Evolutionary conservation across 163 green algal genomes (phyloP), one percentile per base, ranked within the genome.

Genomic region (Prototheca wickerhamii): DNA sequence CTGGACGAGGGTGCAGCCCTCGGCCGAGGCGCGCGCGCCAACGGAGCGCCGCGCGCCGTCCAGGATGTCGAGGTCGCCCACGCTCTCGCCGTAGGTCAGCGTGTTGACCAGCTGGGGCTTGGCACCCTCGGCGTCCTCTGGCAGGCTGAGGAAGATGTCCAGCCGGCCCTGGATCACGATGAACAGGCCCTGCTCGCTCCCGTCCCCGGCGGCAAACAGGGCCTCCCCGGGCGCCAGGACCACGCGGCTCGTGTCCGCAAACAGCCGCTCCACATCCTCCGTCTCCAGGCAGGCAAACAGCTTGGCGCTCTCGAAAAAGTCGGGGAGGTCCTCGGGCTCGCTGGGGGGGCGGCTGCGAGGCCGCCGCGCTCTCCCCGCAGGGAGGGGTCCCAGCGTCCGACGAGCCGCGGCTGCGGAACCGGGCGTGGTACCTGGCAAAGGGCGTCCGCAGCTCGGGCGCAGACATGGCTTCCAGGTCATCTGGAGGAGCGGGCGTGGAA

Each of bases 231-330:
- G 72, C 20, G 42, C 37, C 21, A 89, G 62, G 3, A 37, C 34
- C 30, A 87, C 68, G 63, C 78, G 73, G 57, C 71, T 33, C 4
- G 82, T 79, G n/a, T 62, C 64, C 32, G 80, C 63, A 49, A 86
- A 87, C 62, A 92, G 80, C 65, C 84, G 75, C 63, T 74, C 61
- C 6, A 78, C 83, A 61, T 89, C 81, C 60, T 85, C 73, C 55
- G 89, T 69, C 55, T 92, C 85, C 65, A 92, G 70, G 58, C 80
- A 86, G 3, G 81, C 75, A 65, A 92, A 89, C 69, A 92, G 87
- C 73, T 89, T 92, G 57, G 85, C 89, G 69, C 67, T 82, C 62
- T 83, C 77, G 65, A 92, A 87, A 64, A 92, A 92, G 60, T 85
- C 73, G 15, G 80, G 78, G 15, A 75, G 74, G 53, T 85, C 77